Evolutionary conservation across 495 filamentous ascomycete genomes (phyloP).

Genomic region (Zalerion maritima): DNA sequence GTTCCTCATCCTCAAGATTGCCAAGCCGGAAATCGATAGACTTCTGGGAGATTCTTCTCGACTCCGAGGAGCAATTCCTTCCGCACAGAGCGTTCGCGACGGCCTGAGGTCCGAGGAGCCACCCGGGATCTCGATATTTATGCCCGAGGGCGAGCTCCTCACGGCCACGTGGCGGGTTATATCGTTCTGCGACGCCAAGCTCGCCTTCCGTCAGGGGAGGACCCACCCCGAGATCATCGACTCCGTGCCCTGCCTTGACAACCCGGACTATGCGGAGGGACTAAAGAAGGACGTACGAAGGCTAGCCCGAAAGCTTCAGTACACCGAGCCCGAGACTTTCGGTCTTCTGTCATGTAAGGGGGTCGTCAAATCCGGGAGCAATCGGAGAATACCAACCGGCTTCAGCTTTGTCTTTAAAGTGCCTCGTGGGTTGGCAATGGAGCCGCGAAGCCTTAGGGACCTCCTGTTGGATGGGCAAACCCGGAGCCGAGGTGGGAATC

Average conservation of each 20-base stretch:
- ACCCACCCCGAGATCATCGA: slow-evolving; percentile 12
- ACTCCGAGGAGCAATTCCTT: too few species aligned
- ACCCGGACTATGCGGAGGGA: not conserved
- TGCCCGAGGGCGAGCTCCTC: too few species aligned
- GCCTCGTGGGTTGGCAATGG: not conserved
- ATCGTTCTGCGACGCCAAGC: not conserved
- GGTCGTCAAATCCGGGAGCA: slow-evolving; percentile 10
- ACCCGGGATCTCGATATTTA: too few species aligned
- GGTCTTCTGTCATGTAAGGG: slow-evolving; percentile 36
- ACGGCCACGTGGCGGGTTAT: too few species aligned
- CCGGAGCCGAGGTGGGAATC: too few species aligned
- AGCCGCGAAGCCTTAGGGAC: not conserved
- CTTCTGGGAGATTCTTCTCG: too few species aligned
- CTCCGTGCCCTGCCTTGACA: slow-evolving; percentile 7
- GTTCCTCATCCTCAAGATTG: slow-evolving; percentile 24
- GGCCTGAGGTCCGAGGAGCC: slow-evolving; percentile 5
- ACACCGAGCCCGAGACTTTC: slow-evolving; percentile 25
- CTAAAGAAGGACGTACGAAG: slow-evolving; percentile 21
- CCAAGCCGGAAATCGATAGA: slow-evolving; percentile 15
- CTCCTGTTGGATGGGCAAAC: too few species aligned
- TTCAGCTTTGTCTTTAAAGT: slow-evolving; percentile 11
- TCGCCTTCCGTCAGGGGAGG: slow-evolving; percentile 1
- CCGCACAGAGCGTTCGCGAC: slow-evolving; percentile 9
- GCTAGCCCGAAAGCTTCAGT: slow-evolving; percentile 24
- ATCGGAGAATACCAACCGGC: not conserved